phyloP scores from a whole-genome alignment of 495 filamentous ascomycete genomes.

The Penicillium ochrochloron region DNA sequence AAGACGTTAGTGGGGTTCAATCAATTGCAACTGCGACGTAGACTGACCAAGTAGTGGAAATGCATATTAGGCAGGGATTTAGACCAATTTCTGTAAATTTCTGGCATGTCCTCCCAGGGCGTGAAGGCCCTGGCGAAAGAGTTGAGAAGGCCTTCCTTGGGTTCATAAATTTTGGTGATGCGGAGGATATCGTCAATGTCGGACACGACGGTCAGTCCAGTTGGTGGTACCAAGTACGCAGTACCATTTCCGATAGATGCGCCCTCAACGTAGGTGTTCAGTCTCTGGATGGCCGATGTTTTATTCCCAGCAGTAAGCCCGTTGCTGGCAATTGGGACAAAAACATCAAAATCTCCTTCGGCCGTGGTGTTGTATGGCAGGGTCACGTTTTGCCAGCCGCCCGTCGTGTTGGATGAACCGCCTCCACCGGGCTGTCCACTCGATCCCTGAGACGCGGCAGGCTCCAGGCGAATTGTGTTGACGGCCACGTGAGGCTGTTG shows the following conservation, averaged over 20 bases:
- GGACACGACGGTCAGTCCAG: slow-evolving; percentile 69
- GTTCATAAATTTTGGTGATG: slow-evolving; percentile 81
- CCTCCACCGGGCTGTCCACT: slow-evolving; percentile 57
- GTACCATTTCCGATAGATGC: slow-evolving; percentile 72
- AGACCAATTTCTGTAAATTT: slow-evolving; percentile 71
- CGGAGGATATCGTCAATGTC: slow-evolving; percentile 84
- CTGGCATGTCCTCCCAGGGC: slow-evolving; percentile 80
- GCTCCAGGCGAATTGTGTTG: slow-evolving; percentile 62
- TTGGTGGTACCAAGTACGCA: slow-evolving; percentile 71
- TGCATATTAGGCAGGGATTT: slow-evolving; percentile 63
- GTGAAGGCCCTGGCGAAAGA: slow-evolving; percentile 73
- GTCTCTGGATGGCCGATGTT: slow-evolving; percentile 62
- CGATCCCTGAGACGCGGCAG: slow-evolving; percentile 51
- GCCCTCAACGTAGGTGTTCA: slow-evolving; percentile 68
- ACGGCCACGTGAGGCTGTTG: slow-evolving; percentile 69
- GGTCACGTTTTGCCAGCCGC: slow-evolving; percentile 59
- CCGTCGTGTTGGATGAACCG: slow-evolving; percentile 54
- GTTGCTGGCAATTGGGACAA: slow-evolving; percentile 56
- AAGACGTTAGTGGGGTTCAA: neutral
- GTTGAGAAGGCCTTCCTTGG: slow-evolving; percentile 73
- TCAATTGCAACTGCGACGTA: neutral
- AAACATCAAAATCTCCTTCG: slow-evolving; percentile 73
- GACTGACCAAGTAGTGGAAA: slow-evolving; percentile 70
- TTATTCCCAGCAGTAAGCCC: slow-evolving; percentile 62
- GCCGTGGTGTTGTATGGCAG: slow-evolving; percentile 61